Evolutionary conservation across 2,329 filamentous ascomycete genomes (phyloP).

Genomic region (Metarhizium brunneum): DNA sequence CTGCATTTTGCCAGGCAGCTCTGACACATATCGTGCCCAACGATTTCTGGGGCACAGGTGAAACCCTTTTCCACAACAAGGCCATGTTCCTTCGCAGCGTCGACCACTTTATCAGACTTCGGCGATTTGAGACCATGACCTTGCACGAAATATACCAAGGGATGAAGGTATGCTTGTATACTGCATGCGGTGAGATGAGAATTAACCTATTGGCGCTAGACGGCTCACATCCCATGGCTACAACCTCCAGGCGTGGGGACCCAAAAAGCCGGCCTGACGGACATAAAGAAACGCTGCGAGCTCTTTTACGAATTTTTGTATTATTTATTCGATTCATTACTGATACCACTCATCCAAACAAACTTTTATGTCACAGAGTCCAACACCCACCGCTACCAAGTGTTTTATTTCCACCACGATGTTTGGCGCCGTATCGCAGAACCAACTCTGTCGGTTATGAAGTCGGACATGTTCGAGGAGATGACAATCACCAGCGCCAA

Average conservation of each 20-base stretch:
- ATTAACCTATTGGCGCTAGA: conserved; percentile 30
- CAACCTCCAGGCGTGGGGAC: conserved; percentile 37
- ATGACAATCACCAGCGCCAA: conserved; percentile 49
- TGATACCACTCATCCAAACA: conserved; percentile 76
- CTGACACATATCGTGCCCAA: conserved; percentile 64
- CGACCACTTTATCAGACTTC: conserved; percentile 67
- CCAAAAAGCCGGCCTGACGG: conserved; percentile 57
- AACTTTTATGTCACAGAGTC: conserved; percentile 97
- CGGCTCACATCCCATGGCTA: conserved; percentile 66
- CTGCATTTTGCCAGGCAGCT: conserved; percentile 76
- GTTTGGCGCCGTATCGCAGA: conserved; percentile 73
- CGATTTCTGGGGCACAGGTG: conserved; percentile 60
- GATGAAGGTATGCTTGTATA: conserved; percentile 54
- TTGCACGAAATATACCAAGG: conserved; percentile 70
- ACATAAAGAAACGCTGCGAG: conserved; percentile 66
- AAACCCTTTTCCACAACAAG: conserved; percentile 49
- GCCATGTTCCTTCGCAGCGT: conserved; percentile 53
- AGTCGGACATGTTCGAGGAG: conserved; percentile 68
- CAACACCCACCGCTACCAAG: conserved; percentile 63
- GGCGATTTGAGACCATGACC: conserved; percentile 72
- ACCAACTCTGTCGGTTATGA: conserved; percentile 60
- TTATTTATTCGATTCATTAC: conserved; percentile 82
- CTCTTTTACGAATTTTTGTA: conserved; percentile 81
- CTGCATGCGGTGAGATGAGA: background rate
- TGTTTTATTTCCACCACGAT: conserved; percentile 95